Conservation (phyloP, 2,329 filamentous ascomycete genomes). For the Cadophora sp. region DNA sequence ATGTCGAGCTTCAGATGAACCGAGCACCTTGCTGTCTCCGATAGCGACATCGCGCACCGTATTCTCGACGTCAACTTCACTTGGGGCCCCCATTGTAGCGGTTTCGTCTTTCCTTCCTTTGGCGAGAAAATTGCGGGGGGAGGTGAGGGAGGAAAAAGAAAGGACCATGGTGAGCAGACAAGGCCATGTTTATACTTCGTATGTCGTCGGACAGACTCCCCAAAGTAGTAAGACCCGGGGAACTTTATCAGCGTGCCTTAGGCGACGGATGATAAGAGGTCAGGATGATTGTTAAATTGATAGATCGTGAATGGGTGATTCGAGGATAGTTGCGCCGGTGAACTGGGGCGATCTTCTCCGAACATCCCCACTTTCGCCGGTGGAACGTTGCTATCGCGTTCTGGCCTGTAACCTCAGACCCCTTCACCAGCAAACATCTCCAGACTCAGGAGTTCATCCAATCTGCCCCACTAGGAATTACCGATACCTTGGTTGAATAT, state of each 20-base stretch:
- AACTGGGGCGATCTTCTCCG: background rate
- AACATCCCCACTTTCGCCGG: constrained; percentile 11
- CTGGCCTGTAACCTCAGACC: background rate
- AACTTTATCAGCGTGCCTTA: constrained; percentile 1
- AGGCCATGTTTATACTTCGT: constrained; percentile 5
- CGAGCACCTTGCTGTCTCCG: constrained; percentile 12
- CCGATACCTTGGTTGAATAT: background rate
- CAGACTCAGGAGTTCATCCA: background rate
- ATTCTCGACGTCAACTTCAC: constrained; percentile 9
- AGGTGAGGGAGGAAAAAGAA: background rate
- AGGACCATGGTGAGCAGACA: background rate
- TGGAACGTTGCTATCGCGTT: constrained; percentile 9
- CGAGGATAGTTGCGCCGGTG: background rate
- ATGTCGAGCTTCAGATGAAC: constrained; percentile 15
- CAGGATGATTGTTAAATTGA: background rate
- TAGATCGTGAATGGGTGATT: constrained; percentile 6
- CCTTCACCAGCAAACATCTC: background rate
- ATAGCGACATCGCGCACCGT: constrained; percentile 11
- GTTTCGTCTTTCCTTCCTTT: background rate
- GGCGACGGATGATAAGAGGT: constrained; percentile 9
- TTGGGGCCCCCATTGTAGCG: constrained; percentile 7
- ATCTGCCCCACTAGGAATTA: background rate
- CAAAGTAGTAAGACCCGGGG: constrained; percentile 2
- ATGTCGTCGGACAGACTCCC: background rate
- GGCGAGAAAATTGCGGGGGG: background rate